These are phyloP conservation scores for Dillenia turbinata DNA, from an alignment of 164 flowering plant genomes.

Conservation along the genomic window DNA sequence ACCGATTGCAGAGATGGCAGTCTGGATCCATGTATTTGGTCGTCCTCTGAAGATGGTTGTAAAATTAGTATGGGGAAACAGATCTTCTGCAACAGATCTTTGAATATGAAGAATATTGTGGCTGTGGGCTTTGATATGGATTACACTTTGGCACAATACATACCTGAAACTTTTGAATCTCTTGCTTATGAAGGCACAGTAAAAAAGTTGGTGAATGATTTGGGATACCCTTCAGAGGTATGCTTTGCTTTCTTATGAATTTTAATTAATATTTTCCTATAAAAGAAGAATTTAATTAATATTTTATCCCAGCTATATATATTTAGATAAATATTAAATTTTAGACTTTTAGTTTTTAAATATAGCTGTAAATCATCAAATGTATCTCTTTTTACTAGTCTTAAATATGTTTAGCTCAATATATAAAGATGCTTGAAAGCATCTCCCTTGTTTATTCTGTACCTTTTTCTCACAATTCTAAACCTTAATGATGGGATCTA, in stretches of 20 bases:
- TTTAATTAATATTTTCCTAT: too few species aligned
- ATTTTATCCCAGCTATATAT: too few species aligned
- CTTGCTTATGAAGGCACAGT: slow-evolving; percentile 92
- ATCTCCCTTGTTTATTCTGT: too few species aligned
- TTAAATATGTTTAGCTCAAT: too few species aligned
- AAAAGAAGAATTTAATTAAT: too few species aligned
- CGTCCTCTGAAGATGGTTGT: slow-evolving; percentile 55
- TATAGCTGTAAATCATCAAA: too few species aligned
- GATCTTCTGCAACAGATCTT: slow-evolving; percentile 88
- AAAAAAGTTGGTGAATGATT: slow-evolving; percentile 72
- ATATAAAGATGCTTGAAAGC: too few species aligned
- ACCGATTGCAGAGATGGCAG: slow-evolving; percentile 14
- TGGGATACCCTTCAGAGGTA: slow-evolving; percentile 91
- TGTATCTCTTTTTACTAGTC: too few species aligned
- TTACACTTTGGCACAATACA: slow-evolving; percentile 96
- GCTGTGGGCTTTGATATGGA: slow-evolving; percentile 99
- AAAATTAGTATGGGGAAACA: slow-evolving; percentile 64
- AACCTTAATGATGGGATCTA: too few species aligned
- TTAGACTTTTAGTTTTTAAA: too few species aligned
- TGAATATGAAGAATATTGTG: slow-evolving; percentile 87
- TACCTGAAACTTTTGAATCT: slow-evolving; percentile 90
- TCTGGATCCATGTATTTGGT: slow-evolving; percentile 50
- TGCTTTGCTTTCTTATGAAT: slow-evolving; percentile 8
- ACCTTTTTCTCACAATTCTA: too few species aligned
- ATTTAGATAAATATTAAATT: too few species aligned